Conservation (phyloP, 2,329 filamentous ascomycete genomes). For the Metarhizium album region DNA sequence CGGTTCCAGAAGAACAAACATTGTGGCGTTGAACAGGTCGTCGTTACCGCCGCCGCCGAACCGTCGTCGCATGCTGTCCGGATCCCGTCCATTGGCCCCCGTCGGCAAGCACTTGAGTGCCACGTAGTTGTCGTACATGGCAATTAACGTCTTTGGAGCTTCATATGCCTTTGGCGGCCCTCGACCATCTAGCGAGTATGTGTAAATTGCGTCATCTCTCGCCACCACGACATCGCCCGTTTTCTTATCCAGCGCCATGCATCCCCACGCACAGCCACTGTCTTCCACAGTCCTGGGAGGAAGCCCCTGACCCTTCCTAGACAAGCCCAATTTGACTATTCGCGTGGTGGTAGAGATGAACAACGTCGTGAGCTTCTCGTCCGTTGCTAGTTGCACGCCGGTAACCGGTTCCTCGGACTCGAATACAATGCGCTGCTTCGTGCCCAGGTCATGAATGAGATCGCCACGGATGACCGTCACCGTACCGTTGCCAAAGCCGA, state of each 20-base stretch:
- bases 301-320: conserved; percentile 80
- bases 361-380: conserved; percentile 57
- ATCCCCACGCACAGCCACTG: conserved; percentile 80
- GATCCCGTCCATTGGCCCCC: conserved; percentile 39
- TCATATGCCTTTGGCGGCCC: conserved; percentile 88
- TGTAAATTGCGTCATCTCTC: conserved; percentile 90
- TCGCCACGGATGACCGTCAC: conserved; percentile 92
- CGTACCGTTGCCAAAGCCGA: conserved; percentile 91
- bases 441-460: conserved; percentile 87
- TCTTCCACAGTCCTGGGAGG: conserved; percentile 84
- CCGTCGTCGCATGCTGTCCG: conserved; percentile 54
- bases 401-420: conserved; percentile 96
- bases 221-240: conserved; percentile 85
- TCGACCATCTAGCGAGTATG: conserved; percentile 75
- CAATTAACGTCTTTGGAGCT: conserved; percentile 73
- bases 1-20: conserved; percentile 84
- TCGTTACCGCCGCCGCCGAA: conserved; percentile 63
- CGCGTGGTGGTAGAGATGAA: conserved; percentile 88
- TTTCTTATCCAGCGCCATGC: conserved; percentile 77
- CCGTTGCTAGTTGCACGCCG: conserved; percentile 65
- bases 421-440: conserved; percentile 87
- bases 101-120: conserved; percentile 70
- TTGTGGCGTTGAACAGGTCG: conserved; percentile 75
- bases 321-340: conserved; percentile 77
- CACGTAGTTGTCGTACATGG: conserved; percentile 75